Base-by-base conservation (phyloP, 192 early-diverging fungal species). In the Podila minutissima region DNA sequence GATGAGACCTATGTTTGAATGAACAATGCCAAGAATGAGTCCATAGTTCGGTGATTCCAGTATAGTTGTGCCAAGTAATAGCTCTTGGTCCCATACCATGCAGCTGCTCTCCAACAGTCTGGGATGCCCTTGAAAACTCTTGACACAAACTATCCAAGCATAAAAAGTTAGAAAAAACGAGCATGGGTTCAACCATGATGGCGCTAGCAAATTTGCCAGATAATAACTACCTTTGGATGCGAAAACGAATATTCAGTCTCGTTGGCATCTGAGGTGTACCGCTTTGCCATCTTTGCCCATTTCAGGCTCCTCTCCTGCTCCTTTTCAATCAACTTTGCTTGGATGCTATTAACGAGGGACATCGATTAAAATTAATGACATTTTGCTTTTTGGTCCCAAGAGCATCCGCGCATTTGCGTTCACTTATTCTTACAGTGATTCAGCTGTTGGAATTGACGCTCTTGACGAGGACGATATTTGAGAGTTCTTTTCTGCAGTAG, bases 101-200 rank as follows among this genome's bases (percentile, higher is more conserved):
- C 87, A 49, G 85, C 86, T 37, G 84, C 74, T 62, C 89, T 74
- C 89, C 89, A 90, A 35, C 82, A 82, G 67, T 90, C 87, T 20
- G 89, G 89, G 46, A 90, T 85, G 12, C 89, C 89, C 70, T 90
- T 90, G 74, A 83, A 85, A 13, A 90, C 75, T n/a, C 89, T 68
- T 46, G 69, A 66, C 15, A 76, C 63, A 74, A 90, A 88, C 86
- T 89, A 55, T 15, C 55, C 15, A 50, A 9, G 32, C 24, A 64
- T 1, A 3, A 33, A 31, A 31, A 22, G 41, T 59, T 62, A 33
- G 59, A 37, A 67, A 33, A 62, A 65, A 10, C 33, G 35, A 69
- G 33, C 29, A 33, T 24, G 35, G 22, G 50, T 49, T 41, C 53
- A 22, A 29, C 32, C 28, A 31, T 24, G 2, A 3, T n/a, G 4